Base-by-base conservation (phyloP, 1,139 yeast genomes). In the Kodamaea alishanica region DNA sequence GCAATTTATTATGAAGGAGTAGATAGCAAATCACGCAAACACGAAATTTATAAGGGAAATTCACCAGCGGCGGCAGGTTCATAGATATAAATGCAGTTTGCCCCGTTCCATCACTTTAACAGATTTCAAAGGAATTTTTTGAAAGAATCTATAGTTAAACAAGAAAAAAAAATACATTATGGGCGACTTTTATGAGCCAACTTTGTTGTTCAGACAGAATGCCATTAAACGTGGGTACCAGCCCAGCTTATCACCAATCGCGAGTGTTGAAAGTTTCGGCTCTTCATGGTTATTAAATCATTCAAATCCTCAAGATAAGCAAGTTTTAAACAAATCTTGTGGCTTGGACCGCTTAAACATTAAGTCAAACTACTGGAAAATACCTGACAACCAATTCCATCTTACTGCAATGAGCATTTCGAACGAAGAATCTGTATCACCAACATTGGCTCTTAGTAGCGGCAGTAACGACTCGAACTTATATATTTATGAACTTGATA, bases 321-420 rank as follows among this genome's bases (percentile, higher is more conserved):
- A 57, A 34, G 56, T 67, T 26, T 47, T 56, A 26, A 63, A 62
- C 44, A 70, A 73, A 48, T 61, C 75, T 1, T 71, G 77, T 46
- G 58, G 73, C 1, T 59, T 67, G 25, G 62, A 70, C 47, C 54
- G 71, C 30, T 48, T 67, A 35, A 73, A 71, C 43, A 66, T 79
- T 37, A 72, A 73, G 42, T 78, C 84, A 9, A 75, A 70, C 55
- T 84, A 84, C 59, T 85, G 94, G 95, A 76, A 73, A 48, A 84
- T 68, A 6, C 87, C 88, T 2, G 88, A 83, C 52, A 60, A 65
- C 26, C 61, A 71, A 32, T 63, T 71, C 54, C 76, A 78, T 47
- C 65, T 85, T 39, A 82, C 88, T 0, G 66, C 84, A 0, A 61
- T 85, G 45, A 73, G 80, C 6, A 54, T 58, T 6, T 53, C 47